Base-by-base conservation (phyloP, 2,329 filamentous ascomycete species). In the Monilinia fructigena region DNA sequence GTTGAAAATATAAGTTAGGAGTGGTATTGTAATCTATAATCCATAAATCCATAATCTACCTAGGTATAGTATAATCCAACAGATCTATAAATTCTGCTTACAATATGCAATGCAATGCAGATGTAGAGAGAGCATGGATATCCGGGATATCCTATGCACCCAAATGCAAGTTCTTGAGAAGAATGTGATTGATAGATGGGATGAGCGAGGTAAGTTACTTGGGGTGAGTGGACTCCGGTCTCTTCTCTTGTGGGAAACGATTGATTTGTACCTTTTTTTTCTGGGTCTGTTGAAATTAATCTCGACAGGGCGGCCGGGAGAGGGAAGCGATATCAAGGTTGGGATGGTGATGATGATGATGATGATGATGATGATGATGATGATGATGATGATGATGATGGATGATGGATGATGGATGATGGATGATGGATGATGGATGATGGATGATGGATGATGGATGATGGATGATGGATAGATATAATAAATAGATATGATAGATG, bases 221-320 rank as follows among this genome's bases (percentile, higher is more conserved):
- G 31, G 31, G 31, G 4, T 35, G 7, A 35, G 31, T 35, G 31
- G 31, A 35, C 31, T 35, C 31, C 7, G 31, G 31, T 5, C 31
- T 35, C 31, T 35, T 35, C 31, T 35, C 31, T 31, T 31, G 7
- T 35, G 7, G 31, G 31, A 35, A 35, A 8, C 50, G 11, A 10
- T 50, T 23, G 47, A 23, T 50, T 20, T 26, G 52, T 64, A 14
- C n/a, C 38, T 55, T 55, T 55, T 58, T 52, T 64, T 47, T 56
- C 42, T 47, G 18, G 42, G 16, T 48, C 3, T 38, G 31, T 55
- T 7, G 62, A 58, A 58, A 50, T 64, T 64, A 58, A 64, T 64
- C 42, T 64, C 52, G 28, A 64, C 62, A 64, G 23, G 62, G 62
- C 62, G 48, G 18, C 35, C 45, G 59, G 59, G 35, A 50, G n/a